These are phyloP conservation scores for Ophiostoma fasciatum DNA, from an alignment of 2,329 filamentous ascomycete genomes.

Conservation along the genomic window DNA sequence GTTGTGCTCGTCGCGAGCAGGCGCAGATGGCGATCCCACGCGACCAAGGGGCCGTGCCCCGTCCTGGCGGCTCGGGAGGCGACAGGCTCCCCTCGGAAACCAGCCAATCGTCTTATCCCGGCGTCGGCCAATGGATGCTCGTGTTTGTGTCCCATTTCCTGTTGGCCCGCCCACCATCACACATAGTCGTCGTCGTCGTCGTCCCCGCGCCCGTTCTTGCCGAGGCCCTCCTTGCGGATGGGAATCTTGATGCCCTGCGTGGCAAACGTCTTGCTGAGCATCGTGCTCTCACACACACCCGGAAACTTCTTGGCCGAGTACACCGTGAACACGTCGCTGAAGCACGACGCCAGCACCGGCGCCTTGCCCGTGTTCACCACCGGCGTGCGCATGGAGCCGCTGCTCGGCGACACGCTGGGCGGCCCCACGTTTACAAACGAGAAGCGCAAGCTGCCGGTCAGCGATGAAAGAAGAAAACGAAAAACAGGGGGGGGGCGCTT, in stretches of 20 bases:
- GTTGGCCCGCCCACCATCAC: no score
- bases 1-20: no score
- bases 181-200: constrained; percentile 28
- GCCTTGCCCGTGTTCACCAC: constrained; percentile 61
- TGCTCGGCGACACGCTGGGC: constrained; percentile 19
- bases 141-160: no score
- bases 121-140: no score
- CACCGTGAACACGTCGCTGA: constrained; percentile 81
- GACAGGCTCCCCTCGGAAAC: no score
- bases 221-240: constrained; percentile 67
- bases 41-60: no score
- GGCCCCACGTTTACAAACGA: constrained; percentile 75
- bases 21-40: no score
- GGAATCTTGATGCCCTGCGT: constrained; percentile 93
- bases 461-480: constrained; percentile 4
- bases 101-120: no score
- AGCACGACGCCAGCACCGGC: constrained; percentile 70
- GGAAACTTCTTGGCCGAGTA: constrained; percentile 98
- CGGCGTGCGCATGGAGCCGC: constrained; percentile 22
- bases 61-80: no score
- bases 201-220: constrained; percentile 36
- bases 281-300: constrained; percentile 86
- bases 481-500: constrained; percentile 20
- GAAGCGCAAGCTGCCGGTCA: constrained; percentile 38
- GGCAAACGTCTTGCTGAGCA: constrained; percentile 84